Base-by-base conservation (phyloP, 768 basidiomycete genomes). In the Gyrodon lividus region DNA sequence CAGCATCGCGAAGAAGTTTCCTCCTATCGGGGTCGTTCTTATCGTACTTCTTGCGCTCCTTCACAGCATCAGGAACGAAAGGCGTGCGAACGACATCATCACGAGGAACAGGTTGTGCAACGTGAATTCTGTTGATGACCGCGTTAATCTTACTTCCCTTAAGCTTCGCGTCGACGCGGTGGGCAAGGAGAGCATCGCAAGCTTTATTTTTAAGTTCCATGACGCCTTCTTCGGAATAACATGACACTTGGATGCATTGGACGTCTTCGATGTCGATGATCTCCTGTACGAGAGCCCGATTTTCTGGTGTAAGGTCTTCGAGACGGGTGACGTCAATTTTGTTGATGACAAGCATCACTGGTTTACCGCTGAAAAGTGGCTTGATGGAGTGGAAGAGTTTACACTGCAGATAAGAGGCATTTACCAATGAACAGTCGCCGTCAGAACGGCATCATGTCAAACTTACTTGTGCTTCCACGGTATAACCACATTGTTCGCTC, bases 321-420 rank as follows among this genome's bases (percentile, higher is more conserved):
- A 95, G 81, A 43, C 93, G 86, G 61, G 76, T 88, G 52, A 98
- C 86, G 66, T 99, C 97, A 60, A 94, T 86, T 80, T 99, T 99
- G 83, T 99, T 99, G 71, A 98, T 86, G 61, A 98, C 95, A 31
- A 99, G 85, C 51, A 99, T 62, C 41, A 87, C 90, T 37, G 95
- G 96, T 72, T 98, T 98, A 69, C 87, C 88, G 46, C 79, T 76
- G 72, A 99, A 99, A 43, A 99, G 82, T 34, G 97, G 97, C 72
- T 98, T 98, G 75, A 99, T 98, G 44, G 97, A 98, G 70, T 98
- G 91, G 84, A 95, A 98, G 57, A 98, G 85, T 77, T 97, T 90
- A 79, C 94, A 97, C 90, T 98, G 62, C 14, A 48, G 33, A 37
- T 2, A 24, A 35, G 44, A 51, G 16, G 23, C 12, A 49, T 38